phyloP scores from a whole-genome alignment of 1,284 basidiomycete species.

The Rhodotorula mucilaginosa region DNA sequence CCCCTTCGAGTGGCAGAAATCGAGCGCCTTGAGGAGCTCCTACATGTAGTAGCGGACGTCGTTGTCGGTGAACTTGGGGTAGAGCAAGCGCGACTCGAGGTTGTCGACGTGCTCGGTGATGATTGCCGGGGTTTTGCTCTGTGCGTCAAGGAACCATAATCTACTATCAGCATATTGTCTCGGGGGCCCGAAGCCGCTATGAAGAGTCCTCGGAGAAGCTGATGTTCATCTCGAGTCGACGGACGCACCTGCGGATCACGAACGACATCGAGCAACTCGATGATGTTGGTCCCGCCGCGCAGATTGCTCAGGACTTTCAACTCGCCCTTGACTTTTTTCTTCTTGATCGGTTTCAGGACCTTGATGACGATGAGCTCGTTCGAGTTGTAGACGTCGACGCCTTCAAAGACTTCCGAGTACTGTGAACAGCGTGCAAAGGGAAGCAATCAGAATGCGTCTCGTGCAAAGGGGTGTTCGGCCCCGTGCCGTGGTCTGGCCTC shows the following conservation, averaged over 20 bases:
- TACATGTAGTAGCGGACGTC: constrained; percentile 96
- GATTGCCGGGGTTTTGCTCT: constrained; percentile 92
- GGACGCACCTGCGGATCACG: constrained; percentile 60
- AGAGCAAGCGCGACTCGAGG: constrained; percentile 95
- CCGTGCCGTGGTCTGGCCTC: too few species aligned
- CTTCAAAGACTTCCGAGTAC: constrained; percentile 97
- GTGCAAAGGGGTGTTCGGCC: too few species aligned
- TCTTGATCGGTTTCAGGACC: constrained; percentile 98
- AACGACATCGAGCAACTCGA: constrained; percentile 87
- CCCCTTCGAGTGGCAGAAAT: constrained; percentile 96
- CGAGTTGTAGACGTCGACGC: constrained; percentile 78
- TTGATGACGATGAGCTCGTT: constrained; percentile 98
- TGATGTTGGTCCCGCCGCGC: constrained; percentile 86
- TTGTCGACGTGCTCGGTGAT: constrained; percentile 86
- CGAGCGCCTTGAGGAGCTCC: constrained; percentile 94
- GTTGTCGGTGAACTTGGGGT: constrained; percentile 85
- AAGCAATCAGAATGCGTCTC: too few species aligned
- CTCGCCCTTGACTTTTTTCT: constrained; percentile 60
- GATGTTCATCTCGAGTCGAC: too few species aligned
- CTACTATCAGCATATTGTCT: too few species aligned
- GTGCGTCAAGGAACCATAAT: constrained; percentile 24
- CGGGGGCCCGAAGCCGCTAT: too few species aligned
- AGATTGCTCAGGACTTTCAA: constrained; percentile 98
- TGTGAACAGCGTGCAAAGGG: background rate
- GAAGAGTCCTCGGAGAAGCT: too few species aligned